phyloP scores from a whole-genome alignment of 148 eudicot species.

The Talinum fruticosum region DNA sequence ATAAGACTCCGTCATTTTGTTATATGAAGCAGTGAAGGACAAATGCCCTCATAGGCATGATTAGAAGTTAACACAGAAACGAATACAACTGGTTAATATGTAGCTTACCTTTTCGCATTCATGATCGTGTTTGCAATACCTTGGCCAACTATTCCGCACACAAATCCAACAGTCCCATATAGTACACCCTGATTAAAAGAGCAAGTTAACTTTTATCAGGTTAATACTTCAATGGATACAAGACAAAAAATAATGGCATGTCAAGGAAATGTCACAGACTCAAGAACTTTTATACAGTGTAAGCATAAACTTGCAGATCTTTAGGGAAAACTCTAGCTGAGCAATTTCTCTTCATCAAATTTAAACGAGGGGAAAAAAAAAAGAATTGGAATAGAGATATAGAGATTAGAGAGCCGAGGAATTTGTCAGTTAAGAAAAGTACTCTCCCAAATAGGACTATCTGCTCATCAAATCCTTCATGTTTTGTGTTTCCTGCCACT shows the following conservation, averaged over 20 bases:
- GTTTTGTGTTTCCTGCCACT: background rate
- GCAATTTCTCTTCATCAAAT: slow-evolving; percentile 1
- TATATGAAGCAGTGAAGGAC: background rate
- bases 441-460: background rate
- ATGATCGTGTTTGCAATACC: slow-evolving; percentile 67
- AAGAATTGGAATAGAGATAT: background rate
- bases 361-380: background rate
- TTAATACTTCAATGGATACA: background rate
- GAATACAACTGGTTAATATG: background rate
- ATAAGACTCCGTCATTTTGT: background rate
- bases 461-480: background rate
- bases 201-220: background rate
- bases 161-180: slow-evolving; percentile 65
- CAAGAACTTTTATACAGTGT: background rate
- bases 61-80: background rate
- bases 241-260: background rate
- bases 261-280: too few species aligned
- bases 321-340: background rate
- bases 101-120: slow-evolving; percentile 57
- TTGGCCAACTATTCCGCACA: slow-evolving; percentile 59
- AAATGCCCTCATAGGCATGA: background rate
- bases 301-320: background rate
- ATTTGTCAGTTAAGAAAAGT: background rate
- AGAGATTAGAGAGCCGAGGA: too few species aligned
- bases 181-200: slow-evolving; percentile 50